Percentiles rank a stretch among this genome's conserved stretches.
Conservation (phyloP, 495 filamentous ascomycete species). For the Daldinia childiae region DNA sequence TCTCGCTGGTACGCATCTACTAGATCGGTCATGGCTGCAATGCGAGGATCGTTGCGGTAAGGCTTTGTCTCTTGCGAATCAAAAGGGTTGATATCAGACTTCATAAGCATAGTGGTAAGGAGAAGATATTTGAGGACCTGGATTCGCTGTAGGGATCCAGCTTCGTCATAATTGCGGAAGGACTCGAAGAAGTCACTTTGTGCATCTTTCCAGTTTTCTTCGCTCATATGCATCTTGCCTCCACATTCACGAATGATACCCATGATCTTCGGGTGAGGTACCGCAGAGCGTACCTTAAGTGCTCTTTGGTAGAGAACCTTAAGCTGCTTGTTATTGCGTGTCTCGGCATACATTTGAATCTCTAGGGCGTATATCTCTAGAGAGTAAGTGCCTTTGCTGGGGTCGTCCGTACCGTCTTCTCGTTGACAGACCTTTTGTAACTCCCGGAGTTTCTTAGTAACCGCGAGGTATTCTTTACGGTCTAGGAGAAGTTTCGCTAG, state of each 20-base stretch:
- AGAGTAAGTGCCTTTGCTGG: slow-evolving; percentile 94
- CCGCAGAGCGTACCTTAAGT: slow-evolving; percentile 88
- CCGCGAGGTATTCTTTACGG: slow-evolving; percentile 82
- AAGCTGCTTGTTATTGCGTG: slow-evolving; percentile 94
- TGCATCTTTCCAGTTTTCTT: slow-evolving; percentile 98
- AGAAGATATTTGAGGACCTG: slow-evolving; percentile 98
- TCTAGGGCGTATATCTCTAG: slow-evolving; percentile 96
- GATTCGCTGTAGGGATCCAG: slow-evolving; percentile 93
- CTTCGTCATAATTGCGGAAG: slow-evolving; percentile 98
- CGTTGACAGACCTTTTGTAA: slow-evolving; percentile 89
- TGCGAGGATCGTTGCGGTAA: slow-evolving; percentile 93
- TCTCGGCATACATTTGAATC: slow-evolving; percentile 98
- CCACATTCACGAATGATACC: slow-evolving; percentile 98
- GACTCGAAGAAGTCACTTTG: slow-evolving; percentile 98
- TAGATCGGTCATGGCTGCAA: slow-evolving; percentile 95
- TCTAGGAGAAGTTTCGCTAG: slow-evolving; percentile 90
- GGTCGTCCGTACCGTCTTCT: slow-evolving; percentile 90
- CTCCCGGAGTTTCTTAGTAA: slow-evolving; percentile 86
- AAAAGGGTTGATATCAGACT: slow-evolving; percentile 99
- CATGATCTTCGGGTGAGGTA: slow-evolving; percentile 98
- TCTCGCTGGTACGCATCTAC: slow-evolving; percentile 97
- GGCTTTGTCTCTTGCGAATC: slow-evolving; percentile 99
- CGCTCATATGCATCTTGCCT: slow-evolving; percentile 99
- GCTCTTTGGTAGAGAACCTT: slow-evolving; percentile 93
- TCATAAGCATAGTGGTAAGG: slow-evolving; percentile 97